phyloP scores from a whole-genome alignment of 441 rosid species.

The Brassica balearica region DNA sequence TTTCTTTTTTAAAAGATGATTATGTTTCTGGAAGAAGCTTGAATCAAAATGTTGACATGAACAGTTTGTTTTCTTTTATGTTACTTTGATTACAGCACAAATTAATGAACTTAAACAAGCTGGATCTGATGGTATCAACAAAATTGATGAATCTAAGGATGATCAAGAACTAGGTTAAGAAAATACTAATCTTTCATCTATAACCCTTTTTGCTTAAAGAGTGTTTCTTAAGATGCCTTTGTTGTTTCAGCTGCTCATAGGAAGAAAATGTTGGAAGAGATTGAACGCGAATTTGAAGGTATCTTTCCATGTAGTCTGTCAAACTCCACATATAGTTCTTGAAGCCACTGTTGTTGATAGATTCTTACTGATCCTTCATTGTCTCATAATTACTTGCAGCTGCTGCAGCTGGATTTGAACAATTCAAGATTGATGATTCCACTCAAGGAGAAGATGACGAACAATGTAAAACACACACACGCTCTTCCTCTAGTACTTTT shows the following conservation, averaged over 20 bases:
- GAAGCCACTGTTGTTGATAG: not conserved
- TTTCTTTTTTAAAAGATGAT: conserved; percentile 9
- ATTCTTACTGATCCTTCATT: conserved; percentile 28
- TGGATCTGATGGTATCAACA: conserved; percentile 37
- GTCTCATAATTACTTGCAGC: conserved; percentile 35
- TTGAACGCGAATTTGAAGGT: conserved; percentile 38
- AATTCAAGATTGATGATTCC: conserved; percentile 38
- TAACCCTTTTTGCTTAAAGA: conserved; percentile 7
- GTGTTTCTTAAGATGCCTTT: conserved; percentile 6
- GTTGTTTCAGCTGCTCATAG: conserved; percentile 35
- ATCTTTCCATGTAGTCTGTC: conserved; percentile 7
- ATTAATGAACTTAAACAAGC: conserved; percentile 30
- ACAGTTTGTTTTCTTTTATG: not conserved
- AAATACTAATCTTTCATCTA: not conserved
- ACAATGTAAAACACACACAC: conserved; percentile 27
- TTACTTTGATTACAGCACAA: conserved; percentile 37
- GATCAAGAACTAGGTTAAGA: conserved; percentile 30
- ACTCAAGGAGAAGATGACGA: conserved; percentile 33
- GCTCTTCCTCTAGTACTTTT: conserved; percentile 15
- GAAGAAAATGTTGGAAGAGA: conserved; percentile 26
- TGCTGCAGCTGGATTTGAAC: conserved; percentile 39
- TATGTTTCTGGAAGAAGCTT: conserved; percentile 17
- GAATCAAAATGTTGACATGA: not conserved
- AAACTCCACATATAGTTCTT: conserved; percentile 7
- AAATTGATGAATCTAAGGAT: conserved; percentile 29